Evolutionary conservation across 805 yeast species (phyloP), one percentile per base, ranked within the genome.

Genomic region (Spathaspora hagerdaliae): DNA sequence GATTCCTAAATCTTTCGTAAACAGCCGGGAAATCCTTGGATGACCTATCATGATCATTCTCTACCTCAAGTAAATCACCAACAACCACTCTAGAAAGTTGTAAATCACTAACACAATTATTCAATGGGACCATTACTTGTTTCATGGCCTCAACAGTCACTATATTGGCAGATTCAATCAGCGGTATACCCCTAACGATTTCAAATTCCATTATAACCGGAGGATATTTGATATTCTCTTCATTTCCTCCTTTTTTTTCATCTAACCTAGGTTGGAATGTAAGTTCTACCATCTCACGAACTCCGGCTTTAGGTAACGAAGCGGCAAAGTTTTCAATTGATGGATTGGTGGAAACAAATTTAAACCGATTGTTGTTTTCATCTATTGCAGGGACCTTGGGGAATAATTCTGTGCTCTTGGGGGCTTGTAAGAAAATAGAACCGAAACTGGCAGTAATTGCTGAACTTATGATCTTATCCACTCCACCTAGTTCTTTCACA

Each of bases 151-250:
- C 75, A 1, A 74, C 74, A 0, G 77, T 64, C 1, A 11, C 32
- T 75, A 70, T 1, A 75, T 57, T 33, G 68, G 68, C 44, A 78
- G 51, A 10, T 71, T 65, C 73, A 31, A 69, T 49, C 32, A 65
- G 74, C 0, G 71, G 72, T 34, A 50, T 57, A 10, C 64, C 63
- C n/a, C 48, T 44, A 12, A 65, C 65, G 44, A 59, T 65, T 40
- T 71, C 77, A 32, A 74, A 61, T 82, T 83, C 79, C 39, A 81
- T 63, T 53, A 81, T 85, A 6, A 81, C 59, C 1, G 83, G 81
- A 2, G 85, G 83, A 39, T 67, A 69, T 36, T 64, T 55, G 41
- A 61, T 54, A 44, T 61, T 42, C 12, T 43, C 38, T 14, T 9
- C 13, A 35, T 35, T 3, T 10, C 11, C 11, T 14, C 14, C 35